A percentile compares a stretch with the other conserved stretches of the same genome.
Conservation (phyloP, 495 filamentous ascomycete species). For the Xanthoparmelia taractica region DNA sequence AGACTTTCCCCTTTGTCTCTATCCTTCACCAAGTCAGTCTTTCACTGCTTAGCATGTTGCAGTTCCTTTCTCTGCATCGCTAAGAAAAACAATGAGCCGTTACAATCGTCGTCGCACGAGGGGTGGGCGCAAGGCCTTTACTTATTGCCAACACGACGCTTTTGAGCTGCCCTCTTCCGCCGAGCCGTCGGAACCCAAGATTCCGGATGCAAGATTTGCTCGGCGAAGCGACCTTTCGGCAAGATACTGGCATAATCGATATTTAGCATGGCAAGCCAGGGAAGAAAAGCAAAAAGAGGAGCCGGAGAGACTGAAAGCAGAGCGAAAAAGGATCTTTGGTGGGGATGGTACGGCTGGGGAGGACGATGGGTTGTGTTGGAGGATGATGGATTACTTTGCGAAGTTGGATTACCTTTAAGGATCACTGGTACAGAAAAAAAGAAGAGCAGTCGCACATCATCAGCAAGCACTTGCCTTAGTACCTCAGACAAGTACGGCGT, state of each 20-base stretch:
- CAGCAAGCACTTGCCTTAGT: too few species aligned
- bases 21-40: not conserved
- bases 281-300: slow-evolving; percentile 23
- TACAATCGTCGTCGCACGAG: slow-evolving; percentile 25
- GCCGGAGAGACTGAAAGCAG: slow-evolving; percentile 15
- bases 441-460: too few species aligned
- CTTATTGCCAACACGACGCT: not conserved
- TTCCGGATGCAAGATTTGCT: not conserved
- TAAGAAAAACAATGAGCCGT: slow-evolving; percentile 18
- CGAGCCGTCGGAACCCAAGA: not conserved
- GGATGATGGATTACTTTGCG: slow-evolving; percentile 25
- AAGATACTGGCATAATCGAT: slow-evolving; percentile 24
- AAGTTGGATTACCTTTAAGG: slow-evolving; percentile 22
- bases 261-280: slow-evolving; percentile 17
- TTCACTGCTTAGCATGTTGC: not conserved
- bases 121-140: slow-evolving; percentile 1
- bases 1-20: not conserved
- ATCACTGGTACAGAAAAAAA: not conserved
- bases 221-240: slow-evolving; percentile 17
- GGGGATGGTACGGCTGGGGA: slow-evolving; percentile 20
- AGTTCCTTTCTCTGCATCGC: not conserved
- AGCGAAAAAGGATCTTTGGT: slow-evolving; percentile 25
- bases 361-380: slow-evolving; percentile 21
- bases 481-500: too few species aligned
- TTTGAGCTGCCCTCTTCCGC: slow-evolving; percentile 10